Evolutionary conservation across 345 rosid species (phyloP).

Genomic region (Syzygium oleosum): DNA sequence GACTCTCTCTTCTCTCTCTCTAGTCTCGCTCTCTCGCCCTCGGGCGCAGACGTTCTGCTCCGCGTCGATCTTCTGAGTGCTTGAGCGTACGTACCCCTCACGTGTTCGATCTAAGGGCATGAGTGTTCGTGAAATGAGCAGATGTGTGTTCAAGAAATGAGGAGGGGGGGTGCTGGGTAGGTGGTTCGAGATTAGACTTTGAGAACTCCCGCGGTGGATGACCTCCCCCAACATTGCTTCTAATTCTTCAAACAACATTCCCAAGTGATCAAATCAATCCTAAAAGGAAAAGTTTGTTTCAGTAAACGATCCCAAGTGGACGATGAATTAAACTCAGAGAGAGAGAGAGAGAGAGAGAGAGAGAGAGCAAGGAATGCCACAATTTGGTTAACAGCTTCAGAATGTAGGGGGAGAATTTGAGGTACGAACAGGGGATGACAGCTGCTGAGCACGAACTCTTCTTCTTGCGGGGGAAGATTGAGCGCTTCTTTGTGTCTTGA

Average conservation of each 20-base stretch:
- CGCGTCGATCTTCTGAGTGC: background rate
- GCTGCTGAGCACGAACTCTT: background rate
- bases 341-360: background rate
- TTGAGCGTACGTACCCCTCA: background rate
- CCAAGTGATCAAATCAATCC: background rate
- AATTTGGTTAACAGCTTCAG: background rate
- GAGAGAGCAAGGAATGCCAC: background rate
- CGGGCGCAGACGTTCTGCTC: too few relatives aligned
- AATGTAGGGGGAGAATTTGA: background rate
- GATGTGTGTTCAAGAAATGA: too few relatives aligned
- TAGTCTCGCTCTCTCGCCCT: too few relatives aligned
- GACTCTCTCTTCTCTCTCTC: too few relatives aligned
- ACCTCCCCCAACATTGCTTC: constrained; percentile 46
- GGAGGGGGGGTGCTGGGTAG: too few relatives aligned
- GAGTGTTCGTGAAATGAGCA: background rate
- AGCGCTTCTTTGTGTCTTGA: background rate
- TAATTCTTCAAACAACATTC: constrained; percentile 35
- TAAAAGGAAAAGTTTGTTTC: background rate
- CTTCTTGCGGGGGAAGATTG: background rate
- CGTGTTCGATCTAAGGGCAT: background rate
- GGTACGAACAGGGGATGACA: background rate
- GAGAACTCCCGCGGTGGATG: constrained; percentile 34
- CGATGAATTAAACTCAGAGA: background rate
- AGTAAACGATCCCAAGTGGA: background rate
- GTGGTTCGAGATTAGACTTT: too few relatives aligned